Conservation (phyloP, 139 green algal species). For the Eudorina sp. region DNA sequence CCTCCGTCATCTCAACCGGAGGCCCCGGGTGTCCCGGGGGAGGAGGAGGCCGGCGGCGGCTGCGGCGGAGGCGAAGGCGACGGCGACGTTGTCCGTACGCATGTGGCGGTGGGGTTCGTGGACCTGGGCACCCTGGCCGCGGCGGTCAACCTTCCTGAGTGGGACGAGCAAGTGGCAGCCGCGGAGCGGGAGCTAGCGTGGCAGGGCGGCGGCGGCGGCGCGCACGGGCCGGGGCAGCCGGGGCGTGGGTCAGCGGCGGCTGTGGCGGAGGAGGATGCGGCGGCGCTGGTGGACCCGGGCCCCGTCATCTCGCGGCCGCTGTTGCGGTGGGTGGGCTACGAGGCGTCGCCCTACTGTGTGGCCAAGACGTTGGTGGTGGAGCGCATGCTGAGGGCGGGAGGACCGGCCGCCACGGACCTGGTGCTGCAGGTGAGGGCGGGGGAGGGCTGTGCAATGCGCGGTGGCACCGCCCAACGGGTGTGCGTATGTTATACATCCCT, state of each 20-base stretch:
- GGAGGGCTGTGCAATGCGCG: too few relatives aligned
- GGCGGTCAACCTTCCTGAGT: background rate
- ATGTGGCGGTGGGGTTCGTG: slow-evolving; percentile 70
- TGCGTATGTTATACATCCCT: too few relatives aligned
- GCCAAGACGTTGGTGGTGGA: slow-evolving; percentile 67
- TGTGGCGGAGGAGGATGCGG: too few relatives aligned
- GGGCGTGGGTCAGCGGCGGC: background rate
- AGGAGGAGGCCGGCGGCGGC: background rate
- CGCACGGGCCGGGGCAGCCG: background rate
- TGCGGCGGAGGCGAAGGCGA: background rate
- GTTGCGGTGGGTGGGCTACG: slow-evolving; percentile 64
- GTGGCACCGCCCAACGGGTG: too few relatives aligned
- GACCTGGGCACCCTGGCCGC: slow-evolving; percentile 61
- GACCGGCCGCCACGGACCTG: slow-evolving; percentile 9
- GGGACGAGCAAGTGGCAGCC: slow-evolving; percentile 18
- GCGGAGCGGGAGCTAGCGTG: background rate
- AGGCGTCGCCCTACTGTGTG: slow-evolving; percentile 56
- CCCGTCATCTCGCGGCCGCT: background rate
- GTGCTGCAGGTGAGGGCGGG: slow-evolving; percentile 61
- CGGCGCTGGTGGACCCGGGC: too few relatives aligned
- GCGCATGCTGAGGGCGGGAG: slow-evolving; percentile 59
- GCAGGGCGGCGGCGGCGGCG: background rate
- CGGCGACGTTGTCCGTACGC: slow-evolving; percentile 4
- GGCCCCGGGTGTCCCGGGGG: too few relatives aligned
- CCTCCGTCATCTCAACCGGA: too few relatives aligned